Percentiles rank a stretch among this genome's conserved stretches.
Conservation (phyloP, 2,329 filamentous ascomycete species). For the Emergomyces orientalis region DNA sequence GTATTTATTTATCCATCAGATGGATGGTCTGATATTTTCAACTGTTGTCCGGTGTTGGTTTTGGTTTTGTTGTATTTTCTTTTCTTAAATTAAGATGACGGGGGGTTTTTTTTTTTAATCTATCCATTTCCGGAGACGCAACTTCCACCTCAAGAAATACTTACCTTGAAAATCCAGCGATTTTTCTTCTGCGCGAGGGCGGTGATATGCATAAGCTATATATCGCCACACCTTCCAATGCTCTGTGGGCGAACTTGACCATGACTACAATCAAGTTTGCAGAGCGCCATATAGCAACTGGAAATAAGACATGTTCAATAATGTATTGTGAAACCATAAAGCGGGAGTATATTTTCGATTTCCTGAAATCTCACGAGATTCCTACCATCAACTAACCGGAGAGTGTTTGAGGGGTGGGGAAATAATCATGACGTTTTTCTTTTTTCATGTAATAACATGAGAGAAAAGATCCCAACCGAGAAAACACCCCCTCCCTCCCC, state of each 20-base stretch:
- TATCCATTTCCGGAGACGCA: not conserved
- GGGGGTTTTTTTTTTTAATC: not conserved
- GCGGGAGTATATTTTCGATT: not conserved
- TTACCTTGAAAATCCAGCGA: not conserved
- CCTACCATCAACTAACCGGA: not conserved
- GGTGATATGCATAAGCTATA: no score
- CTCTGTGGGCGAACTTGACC: not conserved
- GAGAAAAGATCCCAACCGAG: no score
- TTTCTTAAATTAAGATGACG: not conserved
- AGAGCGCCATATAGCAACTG: not conserved
- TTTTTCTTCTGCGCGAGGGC: not conserved
- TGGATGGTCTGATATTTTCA: not conserved
- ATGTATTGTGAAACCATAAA: not conserved
- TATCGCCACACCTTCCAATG: no score
- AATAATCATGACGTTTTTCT: not conserved
- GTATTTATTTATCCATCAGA: not conserved
- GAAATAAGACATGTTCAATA: not conserved
- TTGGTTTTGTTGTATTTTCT: not conserved
- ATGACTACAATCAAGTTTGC: not conserved
- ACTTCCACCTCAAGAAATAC: not conserved
- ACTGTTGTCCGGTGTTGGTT: not conserved
- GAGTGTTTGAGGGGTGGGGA: not conserved
- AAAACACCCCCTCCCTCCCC: no score
- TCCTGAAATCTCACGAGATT: not conserved
- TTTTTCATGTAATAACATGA: not conserved